Evolutionary conservation across 2,329 filamentous ascomycete genomes (phyloP), one percentile per base, ranked within the genome.

Genomic region (Aspergillus sp.): DNA sequence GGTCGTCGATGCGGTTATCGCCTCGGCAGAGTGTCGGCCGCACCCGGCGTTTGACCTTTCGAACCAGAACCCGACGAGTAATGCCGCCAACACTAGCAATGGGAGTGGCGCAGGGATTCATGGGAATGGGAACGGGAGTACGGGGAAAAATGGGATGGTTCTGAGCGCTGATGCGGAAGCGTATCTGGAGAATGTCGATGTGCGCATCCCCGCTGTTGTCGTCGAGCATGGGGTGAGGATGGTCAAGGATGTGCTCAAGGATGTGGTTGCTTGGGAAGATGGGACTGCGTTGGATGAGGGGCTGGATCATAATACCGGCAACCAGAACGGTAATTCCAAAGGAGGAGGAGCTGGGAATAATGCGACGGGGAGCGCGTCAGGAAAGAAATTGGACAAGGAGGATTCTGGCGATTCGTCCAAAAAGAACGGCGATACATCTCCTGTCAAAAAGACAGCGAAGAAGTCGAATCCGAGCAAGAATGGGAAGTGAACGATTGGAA

Each of bases 1-100:
- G 46, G 69, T 81, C 40, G 69, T 79, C 60, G 71, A 69, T 12
- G 70, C 73, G 29, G 73, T 82, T 9, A 69, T 78, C 52, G 68
- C 71, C 43, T 69, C 73, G 29, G 70, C 72, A 26, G 62, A 64
- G 50, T 64, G 62, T 6, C 51, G 58, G 52, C 53, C 52, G 41
- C 60, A 62, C 46, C 58, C 64, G 28, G 62, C 56, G 45, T 56
- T 60, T 6, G 52, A 48, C 33, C 33, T 19, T 42, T 48, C 43
- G 48, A 50, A 40, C 45, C 56, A 48, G 32, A 62, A 54, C 51
- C 56, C 61, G 47, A 52, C 51, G 6, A 41, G 54, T n/a, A 48
- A 26, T 12, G 41, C 7, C 5, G 47, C 35, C 19, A 36, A 43
- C 9, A 43, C 9, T 30, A 10, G 7, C 7, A 39, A 27, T 19